Conservation (phyloP, 352 stramenopile genomes). For the Thalassiosira mediterranea region DNA sequence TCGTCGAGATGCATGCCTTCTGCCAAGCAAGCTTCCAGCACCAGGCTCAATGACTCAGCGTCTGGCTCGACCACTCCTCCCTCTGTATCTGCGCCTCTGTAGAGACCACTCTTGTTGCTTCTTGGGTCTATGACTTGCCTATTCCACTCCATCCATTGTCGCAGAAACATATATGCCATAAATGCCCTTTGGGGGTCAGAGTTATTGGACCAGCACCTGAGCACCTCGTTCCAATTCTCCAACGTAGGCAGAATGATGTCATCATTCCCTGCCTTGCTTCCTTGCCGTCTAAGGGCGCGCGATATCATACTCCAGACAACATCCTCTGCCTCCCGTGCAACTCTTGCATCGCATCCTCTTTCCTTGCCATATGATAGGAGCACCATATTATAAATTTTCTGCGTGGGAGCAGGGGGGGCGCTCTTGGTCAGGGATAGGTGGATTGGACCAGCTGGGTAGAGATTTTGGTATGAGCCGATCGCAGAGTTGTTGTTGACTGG, state of each 20-base stretch:
- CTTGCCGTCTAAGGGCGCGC: constrained; percentile 4
- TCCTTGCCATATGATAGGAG: constrained; percentile 39
- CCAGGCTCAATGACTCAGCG: constrained; percentile 18
- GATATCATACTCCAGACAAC: constrained; percentile 49
- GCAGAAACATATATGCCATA: constrained; percentile 32
- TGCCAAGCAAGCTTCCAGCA: constrained; percentile 24
- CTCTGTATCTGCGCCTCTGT: neutral
- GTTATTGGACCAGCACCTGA: constrained; percentile 47
- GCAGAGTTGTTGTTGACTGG: neutral
- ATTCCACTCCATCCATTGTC: constrained; percentile 41
- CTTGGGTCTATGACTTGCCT: neutral
- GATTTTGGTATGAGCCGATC: neutral
- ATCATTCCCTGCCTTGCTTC: neutral
- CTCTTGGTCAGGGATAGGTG: constrained; percentile 26
- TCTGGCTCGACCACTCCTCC: neutral
- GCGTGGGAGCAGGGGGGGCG: constrained; percentile 18
- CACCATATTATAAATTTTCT: constrained; percentile 52
- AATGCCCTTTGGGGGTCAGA: constrained; percentile 35
- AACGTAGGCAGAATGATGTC: constrained; percentile 14
- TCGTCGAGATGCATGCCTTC: neutral
- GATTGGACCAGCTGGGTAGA: too few relatives aligned
- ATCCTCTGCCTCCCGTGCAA: constrained; percentile 45
- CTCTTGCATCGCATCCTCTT: constrained; percentile 1
- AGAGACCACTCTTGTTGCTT: neutral
- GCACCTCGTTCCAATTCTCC: constrained; percentile 45